Base-by-base conservation (phyloP, 257 asterid species). In the Anisodus tanguticus region DNA sequence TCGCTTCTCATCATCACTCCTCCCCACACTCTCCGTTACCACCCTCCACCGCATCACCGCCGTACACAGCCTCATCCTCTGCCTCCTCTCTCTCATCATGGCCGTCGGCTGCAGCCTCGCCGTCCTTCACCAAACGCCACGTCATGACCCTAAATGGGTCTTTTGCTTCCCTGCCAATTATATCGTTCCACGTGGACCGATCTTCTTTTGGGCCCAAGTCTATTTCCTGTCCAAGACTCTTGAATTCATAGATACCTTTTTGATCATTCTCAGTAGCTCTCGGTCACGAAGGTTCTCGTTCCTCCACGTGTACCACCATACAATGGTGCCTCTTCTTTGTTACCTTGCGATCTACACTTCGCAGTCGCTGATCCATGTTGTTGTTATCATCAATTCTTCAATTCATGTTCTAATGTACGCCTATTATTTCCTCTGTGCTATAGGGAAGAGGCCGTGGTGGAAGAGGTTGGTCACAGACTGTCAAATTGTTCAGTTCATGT, bases 301-400 rank as follows among this genome's bases (percentile, higher is more conserved):
- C 92, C 95, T 95, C 88, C 98, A 95, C 88, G 97, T 95, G 85
- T 95, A 92, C 92, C 98, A 95, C 85, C 98, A 95, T 85, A 91
- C 98, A 1, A 91, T 83, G 83, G 98, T 94, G 88, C 89, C 94
- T 62, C 88, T 91, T 31, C 90, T 93, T 96, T 90, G 94, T 81
- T 91, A 92, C 78, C 82, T 90, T 45, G 93, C 95, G 97, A 85
- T 94, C 13, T 84, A 88, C 60, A 9, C 79, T 45, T 43, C 16
- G 6, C 97, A 92, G 94, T 90, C 97, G 45, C 89, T 94, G 84
- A 86, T 94, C 83, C 98, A 97, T 79, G 91, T 94, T 85, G 97
- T 90, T 71, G 89, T 93, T 10, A 94, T 94, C 81, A 92, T 95
- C n/a, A 94, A 94, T 76, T 94, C 95, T 69, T 57, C 88, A 54